Evolutionary conservation across 1,284 basidiomycete genomes (phyloP).

Genomic region (Golubevia pallescens): DNA sequence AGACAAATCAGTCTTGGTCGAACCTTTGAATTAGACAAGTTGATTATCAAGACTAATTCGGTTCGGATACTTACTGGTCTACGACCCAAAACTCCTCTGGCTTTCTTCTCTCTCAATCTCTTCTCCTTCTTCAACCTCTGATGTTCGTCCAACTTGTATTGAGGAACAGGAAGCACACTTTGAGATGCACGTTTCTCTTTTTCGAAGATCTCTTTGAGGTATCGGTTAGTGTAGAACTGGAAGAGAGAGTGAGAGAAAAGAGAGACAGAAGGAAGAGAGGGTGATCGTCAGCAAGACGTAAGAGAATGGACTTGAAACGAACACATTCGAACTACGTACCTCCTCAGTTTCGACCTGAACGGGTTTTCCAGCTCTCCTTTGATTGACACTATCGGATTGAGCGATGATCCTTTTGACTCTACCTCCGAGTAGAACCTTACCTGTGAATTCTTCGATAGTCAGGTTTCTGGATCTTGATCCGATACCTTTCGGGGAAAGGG

Average conservation of each 20-base stretch:
- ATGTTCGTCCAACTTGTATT: conserved; percentile 19
- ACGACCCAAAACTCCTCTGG: conserved; percentile 43
- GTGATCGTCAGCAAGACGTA: neutral
- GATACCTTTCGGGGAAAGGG: neutral
- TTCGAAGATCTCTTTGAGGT: neutral
- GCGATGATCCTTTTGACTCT: neutral
- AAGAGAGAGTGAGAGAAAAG: too few species aligned
- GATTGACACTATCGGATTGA: neutral
- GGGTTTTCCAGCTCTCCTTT: neutral
- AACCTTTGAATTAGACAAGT: too few species aligned
- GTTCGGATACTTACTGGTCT: conserved; percentile 4
- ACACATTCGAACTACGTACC: neutral
- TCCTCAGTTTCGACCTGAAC: neutral
- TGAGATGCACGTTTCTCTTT: conserved; percentile 3
- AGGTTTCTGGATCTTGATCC: neutral
- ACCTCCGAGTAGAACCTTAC: neutral
- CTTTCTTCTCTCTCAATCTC: conserved; percentile 11
- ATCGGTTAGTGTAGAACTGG: too few species aligned
- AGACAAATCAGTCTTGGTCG: too few species aligned
- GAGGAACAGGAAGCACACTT: conserved; percentile 17
- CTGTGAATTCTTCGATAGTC: neutral
- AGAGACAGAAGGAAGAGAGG: neutral
- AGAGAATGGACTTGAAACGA: neutral
- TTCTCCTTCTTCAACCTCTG: conserved; percentile 23
- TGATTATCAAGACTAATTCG: too few species aligned